These are phyloP conservation scores for Debaryomyces prosopidis DNA, from an alignment of 805 yeast species.

Conservation along the genomic window DNA sequence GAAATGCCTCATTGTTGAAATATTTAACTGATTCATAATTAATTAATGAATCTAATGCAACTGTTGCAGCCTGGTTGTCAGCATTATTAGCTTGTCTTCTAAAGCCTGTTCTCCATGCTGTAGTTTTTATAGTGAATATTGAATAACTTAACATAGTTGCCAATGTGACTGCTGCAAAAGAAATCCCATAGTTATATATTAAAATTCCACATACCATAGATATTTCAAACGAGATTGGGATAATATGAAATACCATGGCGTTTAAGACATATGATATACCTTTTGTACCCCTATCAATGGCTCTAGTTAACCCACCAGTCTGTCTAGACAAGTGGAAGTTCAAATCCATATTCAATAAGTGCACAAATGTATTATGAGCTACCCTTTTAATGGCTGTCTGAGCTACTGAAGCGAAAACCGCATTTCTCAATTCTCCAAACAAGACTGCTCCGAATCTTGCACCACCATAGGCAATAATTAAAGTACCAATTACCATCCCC, in stretches of 20 bases:
- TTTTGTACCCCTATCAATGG: conserved; percentile 96
- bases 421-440: conserved; percentile 93
- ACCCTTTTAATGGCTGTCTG: conserved; percentile 91
- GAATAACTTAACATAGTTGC: conserved; percentile 89
- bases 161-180: conserved; percentile 87
- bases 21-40: conserved; percentile 94
- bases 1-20: conserved; percentile 85
- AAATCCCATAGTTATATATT: conserved; percentile 86
- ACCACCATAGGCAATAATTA: conserved; percentile 85
- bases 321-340: conserved; percentile 89
- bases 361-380: conserved; percentile 83
- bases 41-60: conserved; percentile 89
- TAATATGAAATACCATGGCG: conserved; percentile 96
- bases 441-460: conserved; percentile 93
- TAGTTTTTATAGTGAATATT: conserved; percentile 82
- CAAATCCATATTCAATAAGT: conserved; percentile 78
- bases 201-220: conserved; percentile 90
- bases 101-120: conserved; percentile 95
- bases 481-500: conserved; percentile 62
- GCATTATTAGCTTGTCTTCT: conserved; percentile 86
- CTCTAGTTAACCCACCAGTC: conserved; percentile 94
- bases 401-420: conserved; percentile 92
- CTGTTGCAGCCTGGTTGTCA: conserved; percentile 93
- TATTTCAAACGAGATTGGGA: conserved; percentile 91
- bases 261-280: conserved; percentile 91